Evolutionary conservation across 1,284 basidiomycete species (phyloP), one percentile per base, ranked within the genome.

Genomic region (Ceratobasidium sp.): DNA sequence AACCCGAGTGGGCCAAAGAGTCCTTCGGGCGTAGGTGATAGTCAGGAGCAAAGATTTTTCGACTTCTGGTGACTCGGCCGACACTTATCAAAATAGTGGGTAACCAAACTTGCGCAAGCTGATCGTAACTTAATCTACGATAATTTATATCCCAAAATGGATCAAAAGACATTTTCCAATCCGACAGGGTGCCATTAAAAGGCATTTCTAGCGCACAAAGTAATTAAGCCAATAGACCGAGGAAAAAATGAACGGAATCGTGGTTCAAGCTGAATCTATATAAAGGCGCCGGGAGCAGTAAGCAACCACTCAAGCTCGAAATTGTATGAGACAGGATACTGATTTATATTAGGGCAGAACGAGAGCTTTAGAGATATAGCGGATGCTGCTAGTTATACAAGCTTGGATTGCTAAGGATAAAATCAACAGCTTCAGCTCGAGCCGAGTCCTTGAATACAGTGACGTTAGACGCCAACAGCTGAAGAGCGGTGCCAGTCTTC

Each of bases 1-100:
- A 72, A 42, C 70, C 70, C 70, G 9, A 33, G n/a, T 40, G 70
- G 51, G 42, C 55, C 60, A 49, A 67, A 42, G 46, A 51, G 64
- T 42, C 64, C 46, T 33, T 67, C 13, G 15, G 44, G 28, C n/a
- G 44, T 33, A 33, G 64, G 20, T 26, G 64, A 67, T 7, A 44
- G 42, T 67, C 44, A 12, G 26, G 64, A 4, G 46, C 64, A 67
- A 67, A n/a, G 3, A 49, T 67, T 67, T 67, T 67, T 67, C 26
- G 28, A 67, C 44, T 67, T 67, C 5, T 6, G 42, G 40, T 49
- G 64, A 67, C 42, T 67, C 64, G 64, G 64, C 64, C 64, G 64
- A 67, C 5, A 12, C n/a, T 28, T 49, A 49, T 20, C 10, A 9
- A 9, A 39, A 49, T 46, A 51, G 42, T 5, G 23, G n/a, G 12